Base-by-base conservation (phyloP, 176 grass and related monocot species). In the Pontederia crassipes region DNA sequence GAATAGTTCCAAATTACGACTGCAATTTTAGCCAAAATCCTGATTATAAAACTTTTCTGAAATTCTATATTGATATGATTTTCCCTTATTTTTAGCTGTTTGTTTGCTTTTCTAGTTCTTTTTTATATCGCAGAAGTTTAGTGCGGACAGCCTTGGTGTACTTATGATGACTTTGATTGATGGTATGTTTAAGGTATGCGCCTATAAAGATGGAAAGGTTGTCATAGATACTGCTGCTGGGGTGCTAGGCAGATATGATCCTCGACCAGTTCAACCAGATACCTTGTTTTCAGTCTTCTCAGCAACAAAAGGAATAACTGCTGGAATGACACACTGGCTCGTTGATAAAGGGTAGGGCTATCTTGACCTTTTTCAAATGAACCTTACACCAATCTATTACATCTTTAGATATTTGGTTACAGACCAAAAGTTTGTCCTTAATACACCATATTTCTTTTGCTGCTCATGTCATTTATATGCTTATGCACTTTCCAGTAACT, bases 241-340 rank as follows among this genome's bases (percentile, higher is more conserved):
- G 57, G 73, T 74, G 20, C 51, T 98, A 57, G 93, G 93, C 59
- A 98, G 75, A 81, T 98, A 88, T 32, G 93, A 98, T 79, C 93
- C 93, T 13, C 68, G 87, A 45, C 84, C 93, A 71, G 84, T 98
- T 76, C 80, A 92, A 74, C 93, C 87, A 65, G 93, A 98, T 78
- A 85, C 81, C 60, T 79, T 98, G 32, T 98, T 97, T 85, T 84
- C 87, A 71, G 87, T 98, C 88, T 98, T 98, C 68, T 98, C 93
- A 8, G 87, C 77, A 57, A 98, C 93, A 49, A 98, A 98, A 83
- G 93, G 87, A 61, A 83, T 98, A 50, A 91, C 93, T 74, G 87
- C 93, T 69, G 87, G 87, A 49, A 78, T 98, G 74, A 74, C 91
- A 54, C 93, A 98, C 72, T 98, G 87, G 84, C 93, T 98, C 55